Conservation (phyloP, 2,329 filamentous ascomycete species). For the Aschersonia sp. region DNA sequence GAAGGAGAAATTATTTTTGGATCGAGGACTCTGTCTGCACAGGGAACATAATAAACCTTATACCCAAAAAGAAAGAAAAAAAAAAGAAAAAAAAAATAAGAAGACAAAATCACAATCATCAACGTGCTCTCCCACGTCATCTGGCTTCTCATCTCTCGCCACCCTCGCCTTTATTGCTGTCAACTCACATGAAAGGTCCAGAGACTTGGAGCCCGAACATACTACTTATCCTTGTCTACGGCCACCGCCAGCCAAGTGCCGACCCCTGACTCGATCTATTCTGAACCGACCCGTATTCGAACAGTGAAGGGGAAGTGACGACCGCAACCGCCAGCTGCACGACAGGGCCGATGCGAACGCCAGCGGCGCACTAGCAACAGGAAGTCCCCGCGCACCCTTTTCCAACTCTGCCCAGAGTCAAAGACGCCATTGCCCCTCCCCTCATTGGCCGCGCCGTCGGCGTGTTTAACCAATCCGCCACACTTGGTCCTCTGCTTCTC, state of each 20-base stretch:
- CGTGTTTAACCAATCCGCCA: background rate
- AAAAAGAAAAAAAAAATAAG: too few species aligned
- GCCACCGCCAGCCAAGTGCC: background rate
- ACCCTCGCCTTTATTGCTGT: too few species aligned
- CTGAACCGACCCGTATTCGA: too few species aligned
- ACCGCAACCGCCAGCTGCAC: background rate
- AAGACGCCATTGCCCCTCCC: background rate
- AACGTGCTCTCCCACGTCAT: too few species aligned
- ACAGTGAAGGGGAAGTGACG: background rate
- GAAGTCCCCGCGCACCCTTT: background rate
- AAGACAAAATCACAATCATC: too few species aligned
- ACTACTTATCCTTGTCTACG: background rate
- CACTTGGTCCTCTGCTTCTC: background rate
- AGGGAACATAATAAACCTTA: too few species aligned
- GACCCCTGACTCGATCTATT: background rate
- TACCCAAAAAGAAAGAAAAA: too few species aligned
- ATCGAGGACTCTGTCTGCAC: too few species aligned
- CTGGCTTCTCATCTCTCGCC: too few species aligned
- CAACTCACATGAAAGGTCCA: too few species aligned
- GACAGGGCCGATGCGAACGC: too few species aligned
- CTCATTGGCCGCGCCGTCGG: background rate
- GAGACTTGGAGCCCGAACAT: background rate
- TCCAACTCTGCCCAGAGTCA: background rate
- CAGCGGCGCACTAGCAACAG: background rate
- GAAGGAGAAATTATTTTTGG: too few species aligned